Evolutionary conservation across 2,329 filamentous ascomycete species (phyloP), one percentile per base, ranked within the genome.

Genomic region (Penicillium sp.): DNA sequence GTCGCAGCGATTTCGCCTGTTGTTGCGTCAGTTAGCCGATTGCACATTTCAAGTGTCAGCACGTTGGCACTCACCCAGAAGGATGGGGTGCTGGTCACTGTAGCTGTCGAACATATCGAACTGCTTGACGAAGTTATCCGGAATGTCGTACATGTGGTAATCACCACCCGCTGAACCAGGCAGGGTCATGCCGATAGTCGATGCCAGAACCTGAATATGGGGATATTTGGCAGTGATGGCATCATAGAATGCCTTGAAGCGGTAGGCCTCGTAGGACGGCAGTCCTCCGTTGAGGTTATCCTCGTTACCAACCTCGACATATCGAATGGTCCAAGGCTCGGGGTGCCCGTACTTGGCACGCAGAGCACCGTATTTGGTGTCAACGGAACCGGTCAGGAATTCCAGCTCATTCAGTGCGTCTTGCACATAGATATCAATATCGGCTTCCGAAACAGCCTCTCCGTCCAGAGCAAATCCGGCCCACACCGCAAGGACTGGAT

Each of bases 271-370:
- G 5, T 78, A 75, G 1, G 75, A 68, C 65, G 74, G 79, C 4
- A 79, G 75, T 0, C 77, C 79, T 3, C 76, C 76, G 24, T 75
- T 77, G 4, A 86, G 77, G 74, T 81, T 81, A 60, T 88, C 85
- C 64, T 88, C 85, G 64, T 88, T 88, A 52, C 86, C 85, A 39
- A 88, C 71, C 68, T 88, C 85, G 48, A 88, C 81, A 58, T 81
- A 85, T 10, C 79, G 73, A 44, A 88, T 74, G 27, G 66, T 72
- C 71, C 82, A 88, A 0, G 85, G 85, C 52, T 83, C 75, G 0
- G 82, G 77, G 59, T 86, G 80, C 3, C 85, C 85, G 2, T 85
- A 74, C 39, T 78, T 69, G 6, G 82, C 83, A 16, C 85, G 81
- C 6, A 78, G 68, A 4, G 78, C 74, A 33, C 69, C 68, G n/a